Base-by-base conservation (phyloP, 768 basidiomycete genomes). In the Arthromyces matolae region DNA sequence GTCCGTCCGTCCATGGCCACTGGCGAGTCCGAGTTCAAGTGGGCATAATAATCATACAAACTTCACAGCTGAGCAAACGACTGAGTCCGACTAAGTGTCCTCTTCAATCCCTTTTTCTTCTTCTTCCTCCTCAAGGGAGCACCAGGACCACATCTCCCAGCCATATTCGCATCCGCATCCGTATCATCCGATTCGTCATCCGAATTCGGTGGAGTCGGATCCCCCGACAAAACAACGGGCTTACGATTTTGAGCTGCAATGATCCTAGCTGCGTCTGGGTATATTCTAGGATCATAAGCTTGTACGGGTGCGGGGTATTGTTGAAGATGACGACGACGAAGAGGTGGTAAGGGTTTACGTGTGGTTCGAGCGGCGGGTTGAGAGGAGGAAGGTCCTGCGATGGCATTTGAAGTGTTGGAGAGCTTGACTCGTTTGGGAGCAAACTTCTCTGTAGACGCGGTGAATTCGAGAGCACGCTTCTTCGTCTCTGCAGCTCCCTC, bases 271-370 rank as follows among this genome's bases (percentile, higher is more conserved):
- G 68, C 70, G 22, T 71, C 65, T 0, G 70, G 70, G 62, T 71
- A 71, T 7, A 69, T 12, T 12, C 53, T 38, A 0, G 68, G 70
- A 29, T 71, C 60, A 37, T 72, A 71, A 4, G 64, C 49, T 12
- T 64, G 61, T 9, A 68, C 39, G 1, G 68, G 69, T 0, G 68
- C 69, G 22, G 70, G 69, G 53, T 67, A 71, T 51, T 71, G 70
- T 50, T 66, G 33, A n/a, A 33, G 53, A n/a, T n/a, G n/a, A n/a
- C n/a, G n/a, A n/a, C n/a, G n/a, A n/a, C n/a, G n/a, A n/a, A n/a
- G n/a, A n/a, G n/a, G n/a, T n/a, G n/a, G n/a, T n/a, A n/a, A n/a
- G n/a, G n/a, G n/a, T n/a, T n/a, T n/a, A n/a, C n/a, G n/a, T 48
- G 23, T 14, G 47, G 39, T 24, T 38, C 20, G 12, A 22, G 5